A percentile compares a stretch with the other conserved stretches of the same genome.
phyloP scores from a whole-genome alignment of 495 filamentous ascomycete genomes.

The Platismatia glauca region DNA sequence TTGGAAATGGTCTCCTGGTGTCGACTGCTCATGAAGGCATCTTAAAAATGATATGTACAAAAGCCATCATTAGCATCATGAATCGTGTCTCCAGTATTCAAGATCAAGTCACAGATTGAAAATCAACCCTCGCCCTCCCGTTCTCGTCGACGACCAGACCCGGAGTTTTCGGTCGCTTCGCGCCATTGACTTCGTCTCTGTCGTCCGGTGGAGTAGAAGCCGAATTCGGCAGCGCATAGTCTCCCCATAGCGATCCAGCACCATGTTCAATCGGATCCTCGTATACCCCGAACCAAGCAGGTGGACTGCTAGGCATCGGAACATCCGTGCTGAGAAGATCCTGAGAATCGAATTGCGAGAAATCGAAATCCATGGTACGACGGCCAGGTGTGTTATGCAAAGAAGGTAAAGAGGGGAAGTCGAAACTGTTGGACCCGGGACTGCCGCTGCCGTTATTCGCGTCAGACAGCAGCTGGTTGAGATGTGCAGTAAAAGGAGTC shows the following conservation, averaged over 20 bases:
- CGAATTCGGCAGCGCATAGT: conserved; percentile 15
- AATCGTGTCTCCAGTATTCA: background rate
- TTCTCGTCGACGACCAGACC: conserved; percentile 6
- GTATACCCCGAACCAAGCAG: conserved; percentile 33
- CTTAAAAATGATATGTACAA: conserved; percentile 6
- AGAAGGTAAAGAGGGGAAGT: conserved; percentile 33
- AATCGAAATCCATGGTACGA: conserved; percentile 23
- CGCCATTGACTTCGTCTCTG: background rate
- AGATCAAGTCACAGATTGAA: conserved; percentile 2
- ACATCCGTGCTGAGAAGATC: conserved; percentile 42
- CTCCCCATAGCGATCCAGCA: conserved; percentile 15
- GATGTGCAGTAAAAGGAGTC: conserved; percentile 50
- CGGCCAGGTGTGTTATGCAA: conserved; percentile 32
- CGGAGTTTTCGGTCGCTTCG: background rate
- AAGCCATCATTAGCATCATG: background rate
- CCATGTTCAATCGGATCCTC: conserved; percentile 27
- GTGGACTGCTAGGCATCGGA: conserved; percentile 46
- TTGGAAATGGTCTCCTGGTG: background rate
- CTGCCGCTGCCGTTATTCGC: conserved; percentile 39
- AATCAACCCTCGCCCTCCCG: conserved; percentile 2
- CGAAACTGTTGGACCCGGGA: conserved; percentile 26
- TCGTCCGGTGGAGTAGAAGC: conserved; percentile 13
- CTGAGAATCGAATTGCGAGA: conserved; percentile 29
- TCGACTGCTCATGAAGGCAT: background rate
- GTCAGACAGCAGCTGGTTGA: conserved; percentile 51